Evolutionary conservation across 2,329 filamentous ascomycete genomes (phyloP).

Genomic region (Diaporthe aspalathi): DNA sequence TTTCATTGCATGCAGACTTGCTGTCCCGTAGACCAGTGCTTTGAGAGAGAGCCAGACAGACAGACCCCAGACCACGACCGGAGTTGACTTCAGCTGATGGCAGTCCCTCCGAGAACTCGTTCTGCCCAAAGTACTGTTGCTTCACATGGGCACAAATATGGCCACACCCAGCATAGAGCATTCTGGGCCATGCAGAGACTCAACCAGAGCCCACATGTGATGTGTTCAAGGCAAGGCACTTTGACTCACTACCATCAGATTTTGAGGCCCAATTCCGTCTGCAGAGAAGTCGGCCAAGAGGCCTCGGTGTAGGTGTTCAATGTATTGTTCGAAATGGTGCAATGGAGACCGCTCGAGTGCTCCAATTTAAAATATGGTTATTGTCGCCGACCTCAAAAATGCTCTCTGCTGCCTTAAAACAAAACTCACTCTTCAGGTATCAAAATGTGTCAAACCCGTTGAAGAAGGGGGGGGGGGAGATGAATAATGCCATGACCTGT

Average conservation of each 20-base stretch:
- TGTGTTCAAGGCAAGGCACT: no score
- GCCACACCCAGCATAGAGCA: no score
- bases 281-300: neutral
- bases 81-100: neutral
- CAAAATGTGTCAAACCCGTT: conserved; percentile 25
- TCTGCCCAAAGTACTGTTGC: no score
- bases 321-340: conserved; percentile 10
- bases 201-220: no score
- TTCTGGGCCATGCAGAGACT: no score
- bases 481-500: conserved; percentile 36
- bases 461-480: neutral
- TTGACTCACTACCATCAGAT: neutral
- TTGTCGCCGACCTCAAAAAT: neutral
- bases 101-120: neutral
- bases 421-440: conserved; percentile 36
- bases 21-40: neutral
- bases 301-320: neutral
- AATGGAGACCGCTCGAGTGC: conserved; percentile 1
- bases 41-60: no score
- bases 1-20: neutral
- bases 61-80: neutral
- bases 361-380: neutral
- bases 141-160: no score
- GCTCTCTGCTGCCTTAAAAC: conserved; percentile 7
- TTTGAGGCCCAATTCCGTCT: neutral